These are phyloP conservation scores for Dentipellis sp. DNA, from an alignment of 768 basidiomycete genomes.

Conservation along the genomic window DNA sequence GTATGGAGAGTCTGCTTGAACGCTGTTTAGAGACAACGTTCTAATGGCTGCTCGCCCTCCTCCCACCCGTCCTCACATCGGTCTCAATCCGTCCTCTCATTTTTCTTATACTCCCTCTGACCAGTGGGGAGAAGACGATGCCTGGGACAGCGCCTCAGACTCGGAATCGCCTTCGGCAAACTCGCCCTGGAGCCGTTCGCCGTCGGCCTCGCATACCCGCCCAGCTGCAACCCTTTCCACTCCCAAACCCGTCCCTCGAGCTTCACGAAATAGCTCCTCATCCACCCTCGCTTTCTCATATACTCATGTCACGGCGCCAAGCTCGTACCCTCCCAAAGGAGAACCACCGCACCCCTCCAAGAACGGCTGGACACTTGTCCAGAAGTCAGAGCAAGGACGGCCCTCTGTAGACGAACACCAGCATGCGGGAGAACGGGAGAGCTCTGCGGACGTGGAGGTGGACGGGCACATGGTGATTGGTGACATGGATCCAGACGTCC, in stretches of 20 bases:
- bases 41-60: constrained; percentile 16
- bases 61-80: constrained; percentile 17
- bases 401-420: background rate
- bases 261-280: constrained; percentile 10
- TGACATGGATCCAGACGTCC: constrained; percentile 9
- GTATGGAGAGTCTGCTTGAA: no score
- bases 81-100: constrained; percentile 12
- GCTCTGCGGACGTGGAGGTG: constrained; percentile 3
- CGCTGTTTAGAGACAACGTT: no score
- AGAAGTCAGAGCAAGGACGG: background rate
- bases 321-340: constrained; percentile 9
- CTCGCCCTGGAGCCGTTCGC: constrained; percentile 8
- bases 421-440: background rate
- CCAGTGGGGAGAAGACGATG: constrained; percentile 24
- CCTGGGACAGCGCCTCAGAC: constrained; percentile 26
- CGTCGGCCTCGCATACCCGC: constrained; percentile 1
- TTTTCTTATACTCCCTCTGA: constrained; percentile 16
- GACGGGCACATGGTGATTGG: constrained; percentile 7
- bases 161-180: constrained; percentile 13
- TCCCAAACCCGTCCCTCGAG: constrained; percentile 11
- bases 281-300: constrained; percentile 16
- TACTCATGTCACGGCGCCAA: constrained; percentile 13
- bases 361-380: constrained; percentile 15
- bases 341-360: constrained; percentile 6
- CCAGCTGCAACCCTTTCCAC: background rate